These are phyloP conservation scores for Neopestalotiopsis sp. DNA, from an alignment of 2,329 filamentous ascomycete species.

Conservation along the genomic window DNA sequence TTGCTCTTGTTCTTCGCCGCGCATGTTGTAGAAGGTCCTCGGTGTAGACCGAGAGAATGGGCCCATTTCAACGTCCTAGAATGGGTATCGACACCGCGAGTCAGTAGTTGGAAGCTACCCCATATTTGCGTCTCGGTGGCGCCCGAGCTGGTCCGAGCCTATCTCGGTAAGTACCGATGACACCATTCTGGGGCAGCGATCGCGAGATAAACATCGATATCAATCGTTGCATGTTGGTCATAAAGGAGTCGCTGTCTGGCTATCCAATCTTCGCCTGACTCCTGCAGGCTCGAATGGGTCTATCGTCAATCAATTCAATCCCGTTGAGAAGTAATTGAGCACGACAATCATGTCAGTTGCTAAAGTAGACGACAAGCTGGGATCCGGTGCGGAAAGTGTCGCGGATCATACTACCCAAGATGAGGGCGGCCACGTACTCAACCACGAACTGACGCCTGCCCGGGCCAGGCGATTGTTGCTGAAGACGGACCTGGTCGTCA, in stretches of 20 bases:
- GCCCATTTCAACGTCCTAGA: background rate
- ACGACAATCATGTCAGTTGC: background rate
- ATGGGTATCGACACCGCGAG: background rate
- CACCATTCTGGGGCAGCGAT: background rate
- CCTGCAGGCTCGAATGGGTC: background rate
- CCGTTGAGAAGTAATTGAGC: background rate
- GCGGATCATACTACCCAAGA: background rate
- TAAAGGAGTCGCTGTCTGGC: background rate
- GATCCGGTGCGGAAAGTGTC: background rate
- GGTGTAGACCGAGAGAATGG: background rate
- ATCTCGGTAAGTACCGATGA: background rate
- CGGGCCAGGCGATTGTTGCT: slow-evolving; percentile 22
- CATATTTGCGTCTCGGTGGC: background rate
- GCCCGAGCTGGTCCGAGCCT: background rate
- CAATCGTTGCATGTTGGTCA: background rate
- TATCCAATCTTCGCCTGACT: background rate
- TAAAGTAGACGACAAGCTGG: background rate
- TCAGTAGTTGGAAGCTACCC: background rate
- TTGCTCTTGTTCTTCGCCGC: background rate
- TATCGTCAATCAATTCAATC: background rate
- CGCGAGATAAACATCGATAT: background rate
- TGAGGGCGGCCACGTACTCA: background rate
- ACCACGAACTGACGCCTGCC: slow-evolving; percentile 16
- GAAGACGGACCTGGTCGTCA: slow-evolving; percentile 27
- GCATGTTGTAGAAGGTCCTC: background rate